Conservation (phyloP, 305 asterid genomes). For the Rubia balearica region DNA sequence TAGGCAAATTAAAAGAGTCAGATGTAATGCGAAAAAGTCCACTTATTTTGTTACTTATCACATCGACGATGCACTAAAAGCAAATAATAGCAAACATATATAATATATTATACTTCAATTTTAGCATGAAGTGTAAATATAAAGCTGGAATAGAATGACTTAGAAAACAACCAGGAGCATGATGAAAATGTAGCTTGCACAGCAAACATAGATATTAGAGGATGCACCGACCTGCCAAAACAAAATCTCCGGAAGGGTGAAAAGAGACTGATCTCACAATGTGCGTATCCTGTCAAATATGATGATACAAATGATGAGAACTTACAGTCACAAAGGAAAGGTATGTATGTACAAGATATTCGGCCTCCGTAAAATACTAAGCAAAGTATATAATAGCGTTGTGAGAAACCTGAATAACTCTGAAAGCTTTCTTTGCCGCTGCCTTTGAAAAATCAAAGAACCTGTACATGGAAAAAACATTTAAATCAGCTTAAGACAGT, state of each 20-base stretch:
- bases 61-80: neutral
- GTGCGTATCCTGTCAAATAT: constrained; percentile 70
- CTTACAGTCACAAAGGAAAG: neutral
- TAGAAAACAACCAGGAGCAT: neutral
- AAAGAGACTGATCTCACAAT: constrained; percentile 82
- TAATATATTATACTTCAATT: neutral
- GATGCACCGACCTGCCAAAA: constrained; percentile 67
- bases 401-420: constrained; percentile 63
- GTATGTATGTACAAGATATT: neutral
- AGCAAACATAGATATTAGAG: constrained; percentile 14
- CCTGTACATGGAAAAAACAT: constrained; percentile 34
- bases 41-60: neutral
- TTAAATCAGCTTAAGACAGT: constrained; percentile 10
- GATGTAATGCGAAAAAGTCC: neutral
- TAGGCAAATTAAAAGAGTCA: neutral
- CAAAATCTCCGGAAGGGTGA: constrained; percentile 81
- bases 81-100: neutral
- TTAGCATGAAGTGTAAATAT: neutral
- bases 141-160: neutral
- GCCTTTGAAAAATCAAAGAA: constrained; percentile 83
- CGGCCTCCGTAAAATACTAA: neutral
- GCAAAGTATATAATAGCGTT: constrained; percentile 11
- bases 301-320: constrained; percentile 17
- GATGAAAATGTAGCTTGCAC: constrained; percentile 9
- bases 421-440: constrained; percentile 70